Conservation (phyloP, 139 green algal species). For the Parachlorella kessleri region DNA sequence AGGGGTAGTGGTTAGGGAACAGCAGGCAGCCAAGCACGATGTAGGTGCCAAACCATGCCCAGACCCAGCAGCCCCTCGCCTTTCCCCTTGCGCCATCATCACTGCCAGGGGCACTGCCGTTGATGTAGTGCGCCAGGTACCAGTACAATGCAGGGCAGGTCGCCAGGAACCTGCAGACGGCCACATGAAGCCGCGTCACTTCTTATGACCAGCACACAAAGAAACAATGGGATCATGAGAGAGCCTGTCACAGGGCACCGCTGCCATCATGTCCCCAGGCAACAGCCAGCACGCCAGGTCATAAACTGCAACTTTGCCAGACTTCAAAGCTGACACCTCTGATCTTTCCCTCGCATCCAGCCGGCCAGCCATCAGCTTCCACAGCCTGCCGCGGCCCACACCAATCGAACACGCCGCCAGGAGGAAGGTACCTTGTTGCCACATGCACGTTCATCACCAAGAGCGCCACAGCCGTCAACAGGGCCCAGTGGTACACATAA, state of each 20-base stretch:
- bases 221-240: background rate
- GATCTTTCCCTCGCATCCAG: too few relatives aligned
- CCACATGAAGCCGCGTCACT: background rate
- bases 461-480: slow-evolving; percentile 58
- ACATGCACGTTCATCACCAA: slow-evolving; percentile 90
- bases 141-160: slow-evolving; percentile 76
- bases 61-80: slow-evolving; percentile 23
- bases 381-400: too few relatives aligned
- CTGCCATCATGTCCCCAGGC: background rate
- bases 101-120: background rate
- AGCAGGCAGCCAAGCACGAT: slow-evolving; percentile 60
- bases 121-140: slow-evolving; percentile 53
- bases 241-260: background rate
- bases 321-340: too few relatives aligned
- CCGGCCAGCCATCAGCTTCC: too few relatives aligned
- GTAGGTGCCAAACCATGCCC: slow-evolving; percentile 67
- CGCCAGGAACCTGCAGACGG: slow-evolving; percentile 82
- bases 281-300: too few relatives aligned
- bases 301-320: too few relatives aligned
- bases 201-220: background rate
- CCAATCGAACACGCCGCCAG: too few relatives aligned
- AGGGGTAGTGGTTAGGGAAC: slow-evolving; percentile 82
- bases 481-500: slow-evolving; percentile 76
- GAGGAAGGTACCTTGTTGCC: slow-evolving; percentile 46
- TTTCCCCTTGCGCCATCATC: too few relatives aligned